Evolutionary conservation across 129 eudicot genomes (phyloP), one percentile per base, ranked within the genome.

Genomic region (Flaveria bidentis): DNA sequence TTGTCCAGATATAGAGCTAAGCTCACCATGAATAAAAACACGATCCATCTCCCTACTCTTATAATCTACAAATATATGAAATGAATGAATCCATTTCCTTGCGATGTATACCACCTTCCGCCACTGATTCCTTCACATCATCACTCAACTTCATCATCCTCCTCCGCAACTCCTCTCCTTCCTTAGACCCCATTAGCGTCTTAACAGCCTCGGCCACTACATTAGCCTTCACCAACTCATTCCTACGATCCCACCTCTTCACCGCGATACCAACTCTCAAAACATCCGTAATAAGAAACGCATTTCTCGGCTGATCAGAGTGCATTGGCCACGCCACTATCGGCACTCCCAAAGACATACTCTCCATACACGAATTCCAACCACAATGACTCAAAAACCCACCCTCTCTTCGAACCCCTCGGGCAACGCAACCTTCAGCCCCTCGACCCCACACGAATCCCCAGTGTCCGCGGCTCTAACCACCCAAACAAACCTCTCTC

Each of bases 351-450:
- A 45, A 22, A 5, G 56, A 68, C 4, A 68, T 68, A 68, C 73
- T 68, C 73, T 68, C 73, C 73, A 68, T 68, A 14, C 73, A 3
- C 18, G 73, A 68, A 13, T 68, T 68, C 73, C 57, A 68, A 7
- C 73, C 73, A 66, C 71, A 66, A 7, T 66, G 71, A 66, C 71
- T 66, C 51, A 66, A 33, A 41, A 66, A 66, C 14, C 41, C 73
- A 23, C 41, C 1, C 73, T 68, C 73, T 68, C 73, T 11, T 68
- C 73, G 2, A 68, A 68, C 73, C 73, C 73, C 0, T 44, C 36
- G 0, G 73, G 73, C 57, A 68, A 20, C 39, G 12, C 57, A 45
- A 68, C 56, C 57, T 4, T 14, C 9, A 41, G 14, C 6, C 8
- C 73, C 57, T 20, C 36, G 5, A 45, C 6, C 73, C 41, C 39